Evolutionary conservation across 2,329 filamentous ascomycete genomes (phyloP).

Genomic region (Teratosphaeria epicoccoides): DNA sequence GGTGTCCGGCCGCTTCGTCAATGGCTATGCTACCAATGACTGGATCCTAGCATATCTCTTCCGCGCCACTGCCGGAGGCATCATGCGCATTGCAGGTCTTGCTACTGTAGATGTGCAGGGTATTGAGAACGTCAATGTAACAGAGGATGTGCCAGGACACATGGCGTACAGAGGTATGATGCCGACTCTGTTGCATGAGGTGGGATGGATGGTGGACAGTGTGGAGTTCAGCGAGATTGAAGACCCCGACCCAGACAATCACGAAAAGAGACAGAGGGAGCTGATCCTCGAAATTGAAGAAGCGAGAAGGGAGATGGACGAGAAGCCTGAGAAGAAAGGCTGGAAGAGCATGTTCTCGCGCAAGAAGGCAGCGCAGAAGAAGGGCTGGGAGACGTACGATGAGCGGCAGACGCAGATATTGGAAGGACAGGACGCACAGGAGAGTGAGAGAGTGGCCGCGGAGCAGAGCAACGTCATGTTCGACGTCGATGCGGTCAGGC

Average conservation of each 20-base stretch:
- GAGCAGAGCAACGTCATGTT: conserved; percentile 58
- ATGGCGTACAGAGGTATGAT: conserved; percentile 95
- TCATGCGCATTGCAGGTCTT: conserved; percentile 77
- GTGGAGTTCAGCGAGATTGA: conserved; percentile 96
- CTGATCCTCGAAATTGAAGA: conserved; percentile 95
- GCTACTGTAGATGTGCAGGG: conserved; percentile 68
- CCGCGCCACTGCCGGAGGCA: conserved; percentile 83
- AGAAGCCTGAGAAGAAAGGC: conserved; percentile 59
- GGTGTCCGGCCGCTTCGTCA: conserved; percentile 85
- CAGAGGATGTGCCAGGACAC: conserved; percentile 75
- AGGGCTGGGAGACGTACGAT: conserved; percentile 91
- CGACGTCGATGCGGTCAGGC: conserved; percentile 84
- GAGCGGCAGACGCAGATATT: conserved; percentile 43
- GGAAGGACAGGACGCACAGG: conserved; percentile 35
- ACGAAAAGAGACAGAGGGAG: conserved; percentile 75
- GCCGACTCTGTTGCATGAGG: conserved; percentile 74
- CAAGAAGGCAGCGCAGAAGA: conserved; percentile 65
- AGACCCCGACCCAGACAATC: conserved; percentile 91
- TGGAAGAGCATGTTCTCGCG: conserved; percentile 71
- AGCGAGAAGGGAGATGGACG: conserved; percentile 70
- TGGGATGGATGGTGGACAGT: conserved; percentile 82
- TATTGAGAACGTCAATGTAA: conserved; percentile 82
- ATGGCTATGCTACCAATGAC: conserved; percentile 87
- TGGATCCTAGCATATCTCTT: conserved; percentile 96
- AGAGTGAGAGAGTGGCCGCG: conserved; percentile 35